Evolutionary conservation across 1,139 yeast genomes (phyloP).

Genomic region (Sugiyamaella neomexicana): DNA sequence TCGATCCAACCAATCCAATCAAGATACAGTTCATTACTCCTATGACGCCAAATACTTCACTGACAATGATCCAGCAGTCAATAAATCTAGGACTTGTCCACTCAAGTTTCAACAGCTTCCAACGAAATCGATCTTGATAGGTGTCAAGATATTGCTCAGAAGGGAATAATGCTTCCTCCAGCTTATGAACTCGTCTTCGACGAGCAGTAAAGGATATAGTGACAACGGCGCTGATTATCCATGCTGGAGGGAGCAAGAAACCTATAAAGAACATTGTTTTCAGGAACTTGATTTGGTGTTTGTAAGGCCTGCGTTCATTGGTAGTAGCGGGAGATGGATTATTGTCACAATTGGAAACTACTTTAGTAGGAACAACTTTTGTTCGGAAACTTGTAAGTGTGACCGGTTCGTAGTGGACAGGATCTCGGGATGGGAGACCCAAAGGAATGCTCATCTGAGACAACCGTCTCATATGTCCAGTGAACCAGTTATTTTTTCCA

Average conservation of each 20-base stretch:
- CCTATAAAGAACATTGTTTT: slow-evolving; percentile 16
- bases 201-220: neutral
- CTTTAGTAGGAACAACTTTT: neutral
- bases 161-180: slow-evolving; percentile 6
- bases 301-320: slow-evolving; percentile 1
- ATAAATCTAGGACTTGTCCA: slow-evolving; percentile 12
- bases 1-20: neutral
- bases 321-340: neutral
- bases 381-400: neutral
- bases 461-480: neutral
- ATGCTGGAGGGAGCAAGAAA: slow-evolving; percentile 21
- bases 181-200: neutral
- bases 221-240: slow-evolving; percentile 20
- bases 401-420: neutral
- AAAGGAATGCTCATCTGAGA: neutral
- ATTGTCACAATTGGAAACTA: neutral
- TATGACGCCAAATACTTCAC: slow-evolving; percentile 5
- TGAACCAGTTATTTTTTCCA: neutral
- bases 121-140: slow-evolving; percentile 1
- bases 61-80: slow-evolving; percentile 8
- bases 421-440: neutral
- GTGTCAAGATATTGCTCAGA: neutral
- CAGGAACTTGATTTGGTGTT: slow-evolving; percentile 2
- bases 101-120: neutral
- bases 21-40: slow-evolving; percentile 8